Conservation (phyloP, 306 rosid species). For the Vigna mungo region DNA sequence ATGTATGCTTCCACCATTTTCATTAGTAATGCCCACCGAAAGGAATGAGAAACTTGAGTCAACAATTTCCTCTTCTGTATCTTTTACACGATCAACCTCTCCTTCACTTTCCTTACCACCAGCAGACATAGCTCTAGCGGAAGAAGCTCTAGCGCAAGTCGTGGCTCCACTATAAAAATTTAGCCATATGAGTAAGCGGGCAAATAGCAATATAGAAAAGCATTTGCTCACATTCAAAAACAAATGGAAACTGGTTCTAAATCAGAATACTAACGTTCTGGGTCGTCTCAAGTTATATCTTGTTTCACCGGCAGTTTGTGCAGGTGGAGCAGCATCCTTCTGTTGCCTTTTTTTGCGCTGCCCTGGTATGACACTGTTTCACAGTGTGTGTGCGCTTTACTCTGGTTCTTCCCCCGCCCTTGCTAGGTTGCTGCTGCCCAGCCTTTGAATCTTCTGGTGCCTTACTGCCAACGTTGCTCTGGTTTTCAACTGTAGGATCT, state of each 20-base stretch:
- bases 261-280: conserved; percentile 59
- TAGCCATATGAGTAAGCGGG: conserved; percentile 33
- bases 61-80: conserved; percentile 44
- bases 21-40: conserved; percentile 69
- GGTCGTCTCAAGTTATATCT: conserved; percentile 86
- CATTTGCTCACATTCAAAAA: not conserved
- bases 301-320: conserved; percentile 61
- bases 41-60: conserved; percentile 59
- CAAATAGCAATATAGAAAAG: conserved; percentile 16
- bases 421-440: conserved; percentile 53
- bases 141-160: conserved; percentile 39
- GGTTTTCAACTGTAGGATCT: conserved; percentile 66
- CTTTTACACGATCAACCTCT: conserved; percentile 55
- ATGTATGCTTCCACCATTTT: conserved; percentile 68
- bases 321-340: conserved; percentile 55
- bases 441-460: conserved; percentile 61
- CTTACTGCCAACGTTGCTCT: conserved; percentile 67
- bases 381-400: conserved; percentile 63
- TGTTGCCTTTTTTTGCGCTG: conserved; percentile 70
- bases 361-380: conserved; percentile 60
- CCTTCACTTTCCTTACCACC: conserved; percentile 61
- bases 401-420: conserved; percentile 63
- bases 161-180: conserved; percentile 57
- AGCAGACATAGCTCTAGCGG: conserved; percentile 53
- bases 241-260: not conserved